A percentile compares a stretch with the other conserved stretches of the same genome.
Conservation (phyloP, 805 yeast species). For the Sugiyamaella boreocaroliniensis region DNA sequence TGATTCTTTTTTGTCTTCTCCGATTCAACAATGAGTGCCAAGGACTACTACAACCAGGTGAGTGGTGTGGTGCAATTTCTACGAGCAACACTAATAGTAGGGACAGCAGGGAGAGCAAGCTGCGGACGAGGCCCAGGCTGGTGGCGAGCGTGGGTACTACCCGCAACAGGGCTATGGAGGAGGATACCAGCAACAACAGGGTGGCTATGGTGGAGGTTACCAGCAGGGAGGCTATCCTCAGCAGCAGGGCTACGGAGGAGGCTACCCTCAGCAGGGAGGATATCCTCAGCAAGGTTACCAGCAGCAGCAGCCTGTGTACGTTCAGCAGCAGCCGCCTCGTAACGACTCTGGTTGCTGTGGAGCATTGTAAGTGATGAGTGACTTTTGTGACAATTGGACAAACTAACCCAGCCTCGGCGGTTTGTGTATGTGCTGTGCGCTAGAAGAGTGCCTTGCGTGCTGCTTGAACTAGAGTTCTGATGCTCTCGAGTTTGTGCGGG, state of each 20-base stretch:
- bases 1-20: neutral
- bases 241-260: slow-evolving; percentile 11
- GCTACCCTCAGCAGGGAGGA: slow-evolving; percentile 2
- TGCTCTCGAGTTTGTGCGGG: neutral
- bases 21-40: slow-evolving; percentile 17
- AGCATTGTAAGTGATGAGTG: slow-evolving; percentile 15
- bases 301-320: slow-evolving; percentile 34
- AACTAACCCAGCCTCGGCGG: slow-evolving; percentile 15
- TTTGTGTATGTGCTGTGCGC: slow-evolving; percentile 21
- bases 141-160: slow-evolving; percentile 5
- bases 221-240: slow-evolving; percentile 10
- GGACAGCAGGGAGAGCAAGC: neutral
- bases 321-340: slow-evolving; percentile 27
- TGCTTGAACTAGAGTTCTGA: slow-evolving; percentile 4
- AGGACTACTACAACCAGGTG: slow-evolving; percentile 18
- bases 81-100: neutral
- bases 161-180: slow-evolving; percentile 8
- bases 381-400: neutral
- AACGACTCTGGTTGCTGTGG: slow-evolving; percentile 23
- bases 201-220: slow-evolving; percentile 9
- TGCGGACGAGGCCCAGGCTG: neutral
- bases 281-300: slow-evolving; percentile 16
- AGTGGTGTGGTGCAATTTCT: neutral
- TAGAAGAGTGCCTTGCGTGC: slow-evolving; percentile 21
- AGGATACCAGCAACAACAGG: slow-evolving; percentile 8